Conservation (phyloP, 202 grass and related monocot species). For the Brachypodium distachyon region DNA sequence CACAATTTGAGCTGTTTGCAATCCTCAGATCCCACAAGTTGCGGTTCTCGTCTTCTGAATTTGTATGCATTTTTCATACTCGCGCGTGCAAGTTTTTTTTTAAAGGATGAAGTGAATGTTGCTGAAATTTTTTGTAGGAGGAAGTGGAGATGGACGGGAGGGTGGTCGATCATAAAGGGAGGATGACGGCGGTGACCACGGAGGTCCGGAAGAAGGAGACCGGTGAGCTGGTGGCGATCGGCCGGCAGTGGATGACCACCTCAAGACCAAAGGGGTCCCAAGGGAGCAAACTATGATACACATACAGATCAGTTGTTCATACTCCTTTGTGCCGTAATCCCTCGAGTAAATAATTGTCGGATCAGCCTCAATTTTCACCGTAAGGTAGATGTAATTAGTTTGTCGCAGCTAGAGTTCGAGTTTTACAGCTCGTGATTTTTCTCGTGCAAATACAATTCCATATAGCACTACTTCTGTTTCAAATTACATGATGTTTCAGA, state of each 20-base stretch:
- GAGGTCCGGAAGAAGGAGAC: slow-evolving; percentile 56
- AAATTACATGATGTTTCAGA: too few species aligned
- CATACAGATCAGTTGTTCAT: neutral
- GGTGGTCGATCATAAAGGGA: slow-evolving; percentile 52
- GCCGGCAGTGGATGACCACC: slow-evolving; percentile 68
- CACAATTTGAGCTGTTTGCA: neutral
- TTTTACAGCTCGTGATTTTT: neutral
- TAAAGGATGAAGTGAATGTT: neutral
- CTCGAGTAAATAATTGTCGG: neutral
- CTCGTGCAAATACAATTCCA: neutral
- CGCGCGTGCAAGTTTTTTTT: neutral
- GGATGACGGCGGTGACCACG: slow-evolving; percentile 53
- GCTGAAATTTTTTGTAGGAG: slow-evolving; percentile 35
- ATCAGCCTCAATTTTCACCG: neutral
- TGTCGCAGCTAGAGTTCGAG: neutral
- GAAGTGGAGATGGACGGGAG: slow-evolving; percentile 72
- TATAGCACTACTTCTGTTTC: too few species aligned
- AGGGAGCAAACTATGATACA: slow-evolving; percentile 44
- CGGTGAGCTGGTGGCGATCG: slow-evolving; percentile 60
- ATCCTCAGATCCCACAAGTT: neutral
- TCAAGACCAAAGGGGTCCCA: slow-evolving; percentile 33
- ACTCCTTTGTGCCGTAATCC: neutral
- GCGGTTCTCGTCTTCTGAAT: neutral
- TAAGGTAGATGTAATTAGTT: neutral
- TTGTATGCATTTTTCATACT: neutral